Evolutionary conservation across 805 yeast species (phyloP).

Genomic region (Wickerhamiella alocasiicola): DNA sequence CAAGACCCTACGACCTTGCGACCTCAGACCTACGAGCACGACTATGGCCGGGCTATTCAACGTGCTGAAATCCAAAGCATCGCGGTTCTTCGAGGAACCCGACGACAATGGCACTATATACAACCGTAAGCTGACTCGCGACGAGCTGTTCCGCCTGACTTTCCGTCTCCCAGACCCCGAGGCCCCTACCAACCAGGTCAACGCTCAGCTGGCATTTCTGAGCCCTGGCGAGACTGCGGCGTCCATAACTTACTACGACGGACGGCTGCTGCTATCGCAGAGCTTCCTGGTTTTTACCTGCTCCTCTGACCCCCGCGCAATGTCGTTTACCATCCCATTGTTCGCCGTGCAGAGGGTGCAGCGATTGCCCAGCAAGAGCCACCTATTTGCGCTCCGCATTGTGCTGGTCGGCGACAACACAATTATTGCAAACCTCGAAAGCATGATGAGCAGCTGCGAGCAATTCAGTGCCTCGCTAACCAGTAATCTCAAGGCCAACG

Average conservation of each 20-base stretch:
- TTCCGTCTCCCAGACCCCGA: conserved; percentile 66
- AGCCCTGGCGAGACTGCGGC: conserved; percentile 11
- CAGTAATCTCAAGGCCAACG: conserved; percentile 46
- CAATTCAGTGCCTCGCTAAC: conserved; percentile 61
- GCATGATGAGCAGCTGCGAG: conserved; percentile 67
- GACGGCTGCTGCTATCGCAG: conserved; percentile 60
- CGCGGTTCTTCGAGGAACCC: conserved; percentile 18
- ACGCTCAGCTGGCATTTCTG: conserved; percentile 45
- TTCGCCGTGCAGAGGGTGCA: conserved; percentile 76
- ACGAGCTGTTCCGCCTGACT: conserved; percentile 56
- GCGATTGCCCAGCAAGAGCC: conserved; percentile 62
- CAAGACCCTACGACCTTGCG: no score
- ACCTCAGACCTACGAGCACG: no score
- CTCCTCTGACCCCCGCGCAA: conserved; percentile 51
- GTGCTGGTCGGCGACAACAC: conserved; percentile 53
- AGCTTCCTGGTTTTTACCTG: conserved; percentile 68
- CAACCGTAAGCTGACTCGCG: conserved; percentile 38
- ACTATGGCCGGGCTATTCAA: conserved; percentile 24
- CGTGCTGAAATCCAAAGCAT: conserved; percentile 17
- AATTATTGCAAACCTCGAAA: conserved; percentile 61
- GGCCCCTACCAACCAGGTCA: conserved; percentile 46
- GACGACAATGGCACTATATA: conserved; percentile 18
- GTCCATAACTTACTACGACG: conserved; percentile 33
- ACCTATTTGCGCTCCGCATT: conserved; percentile 66
- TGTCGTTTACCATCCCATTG: conserved; percentile 59